Percentiles rank a stretch among this genome's conserved stretches.
phyloP scores from a whole-genome alignment of 768 basidiomycete genomes.

The Lentinula lateritia region DNA sequence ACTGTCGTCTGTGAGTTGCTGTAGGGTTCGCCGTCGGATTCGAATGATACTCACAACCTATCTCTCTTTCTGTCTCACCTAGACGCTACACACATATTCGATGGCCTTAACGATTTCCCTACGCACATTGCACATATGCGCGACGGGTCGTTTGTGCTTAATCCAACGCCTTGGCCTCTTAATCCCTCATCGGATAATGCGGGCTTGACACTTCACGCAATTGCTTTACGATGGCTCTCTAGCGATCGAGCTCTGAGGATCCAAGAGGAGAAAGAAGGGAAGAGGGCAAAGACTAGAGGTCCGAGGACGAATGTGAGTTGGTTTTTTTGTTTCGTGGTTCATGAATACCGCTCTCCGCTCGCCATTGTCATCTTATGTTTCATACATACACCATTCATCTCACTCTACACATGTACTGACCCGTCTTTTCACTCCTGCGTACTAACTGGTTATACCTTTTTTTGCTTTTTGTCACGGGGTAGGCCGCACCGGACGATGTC shows the following conservation, averaged over 20 bases:
- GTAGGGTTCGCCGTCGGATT: no score
- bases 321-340: background rate
- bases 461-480: background rate
- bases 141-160: constrained; percentile 66
- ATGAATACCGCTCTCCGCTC: background rate
- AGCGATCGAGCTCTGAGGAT: constrained; percentile 71
- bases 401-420: no score
- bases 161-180: constrained; percentile 70
- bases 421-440: no score
- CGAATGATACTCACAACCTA: no score
- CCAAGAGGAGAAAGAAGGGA: constrained; percentile 49
- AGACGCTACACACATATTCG: constrained; percentile 79
- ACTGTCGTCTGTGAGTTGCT: constrained; percentile 74
- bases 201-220: constrained; percentile 47
- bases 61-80: constrained; percentile 5
- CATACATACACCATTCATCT: no score
- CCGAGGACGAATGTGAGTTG: constrained; percentile 51
- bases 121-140: constrained; percentile 93
- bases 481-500: constrained; percentile 38
- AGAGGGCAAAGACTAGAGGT: constrained; percentile 56
- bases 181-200: constrained; percentile 8
- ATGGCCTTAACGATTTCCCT: constrained; percentile 69
- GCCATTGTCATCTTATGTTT: background rate
- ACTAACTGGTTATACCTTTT: no score
- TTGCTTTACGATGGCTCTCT: constrained; percentile 84